phyloP scores from a whole-genome alignment of 129 eudicot genomes.

The Flaveria brownii region DNA sequence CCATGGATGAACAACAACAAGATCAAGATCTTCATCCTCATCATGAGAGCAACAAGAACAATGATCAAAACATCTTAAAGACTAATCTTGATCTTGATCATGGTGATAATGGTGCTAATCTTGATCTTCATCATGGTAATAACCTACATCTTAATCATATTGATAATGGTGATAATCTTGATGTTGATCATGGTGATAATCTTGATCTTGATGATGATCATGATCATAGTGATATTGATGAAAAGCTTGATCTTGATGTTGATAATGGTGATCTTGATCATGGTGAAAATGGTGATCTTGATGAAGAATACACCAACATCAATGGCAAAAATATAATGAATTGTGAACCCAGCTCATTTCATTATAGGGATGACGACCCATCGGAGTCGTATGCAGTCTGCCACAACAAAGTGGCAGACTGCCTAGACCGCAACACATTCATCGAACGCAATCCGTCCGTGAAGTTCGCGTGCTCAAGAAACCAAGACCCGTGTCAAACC shows the following conservation, averaged over 20 bases:
- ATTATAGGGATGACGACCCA: slow-evolving; percentile 37
- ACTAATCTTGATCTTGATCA: too few species aligned
- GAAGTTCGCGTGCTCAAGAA: slow-evolving; percentile 37
- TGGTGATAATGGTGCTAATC: too few species aligned
- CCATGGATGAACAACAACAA: neutral
- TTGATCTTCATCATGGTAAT: too few species aligned
- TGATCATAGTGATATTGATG: too few species aligned
- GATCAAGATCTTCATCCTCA: neutral
- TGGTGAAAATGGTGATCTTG: neutral
- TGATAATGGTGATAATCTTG: too few species aligned
- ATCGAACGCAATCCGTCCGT: slow-evolving; percentile 50
- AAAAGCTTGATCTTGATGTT: too few species aligned
- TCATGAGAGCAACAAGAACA: too few species aligned
- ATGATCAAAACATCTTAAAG: too few species aligned
- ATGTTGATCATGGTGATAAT: neutral
- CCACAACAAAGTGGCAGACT: slow-evolving; percentile 42
- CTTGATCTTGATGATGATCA: neutral
- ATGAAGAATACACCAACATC: slow-evolving; percentile 2
- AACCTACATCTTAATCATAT: too few species aligned
- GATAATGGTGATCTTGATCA: neutral
- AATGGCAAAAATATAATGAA: slow-evolving; percentile 1
- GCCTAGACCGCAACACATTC: slow-evolving; percentile 45
- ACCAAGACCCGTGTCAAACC: slow-evolving; percentile 31
- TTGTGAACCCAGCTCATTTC: neutral
- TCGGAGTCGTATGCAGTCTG: slow-evolving; percentile 55